Conservation (phyloP, 257 asterid genomes). For the Oldenlandia corymbosa region DNA sequence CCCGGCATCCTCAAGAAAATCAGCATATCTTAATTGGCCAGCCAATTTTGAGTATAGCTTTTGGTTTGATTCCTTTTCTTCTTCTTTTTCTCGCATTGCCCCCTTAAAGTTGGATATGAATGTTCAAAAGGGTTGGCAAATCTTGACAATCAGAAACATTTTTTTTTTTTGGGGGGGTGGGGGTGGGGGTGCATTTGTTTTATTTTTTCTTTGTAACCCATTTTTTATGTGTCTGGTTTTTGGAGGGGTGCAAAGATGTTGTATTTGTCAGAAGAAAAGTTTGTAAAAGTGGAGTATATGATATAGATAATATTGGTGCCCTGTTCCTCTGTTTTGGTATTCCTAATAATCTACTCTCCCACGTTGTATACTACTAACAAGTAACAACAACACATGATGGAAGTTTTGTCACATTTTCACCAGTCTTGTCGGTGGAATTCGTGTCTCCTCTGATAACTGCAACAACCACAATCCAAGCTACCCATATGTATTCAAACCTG, state of each 20-base stretch:
- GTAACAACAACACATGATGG: not conserved
- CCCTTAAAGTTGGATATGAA: conserved; percentile 6
- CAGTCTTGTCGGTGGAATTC: not conserved
- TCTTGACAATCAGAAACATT: conserved; percentile 1
- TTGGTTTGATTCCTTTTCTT: too few species aligned
- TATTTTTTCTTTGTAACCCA: not conserved
- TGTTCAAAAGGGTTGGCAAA: conserved; percentile 7
- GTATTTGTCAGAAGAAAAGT: not conserved
- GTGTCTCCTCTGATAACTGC: too few species aligned
- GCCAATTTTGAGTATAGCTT: too few species aligned
- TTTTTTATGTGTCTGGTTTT: not conserved
- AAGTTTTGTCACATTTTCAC: not conserved
- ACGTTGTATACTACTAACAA: not conserved
- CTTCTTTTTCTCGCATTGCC: too few species aligned
- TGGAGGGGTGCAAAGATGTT: not conserved
- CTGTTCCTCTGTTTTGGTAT: not conserved
- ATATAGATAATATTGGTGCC: too few species aligned
- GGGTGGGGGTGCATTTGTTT: too few species aligned
- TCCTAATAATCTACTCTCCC: too few species aligned
- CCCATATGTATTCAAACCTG: too few species aligned
- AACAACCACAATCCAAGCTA: too few species aligned
- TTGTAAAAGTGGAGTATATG: not conserved
- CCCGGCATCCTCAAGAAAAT: not conserved
- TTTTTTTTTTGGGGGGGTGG: too few species aligned
- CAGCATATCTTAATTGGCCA: too few species aligned